Base-by-base conservation (phyloP, 805 yeast genomes). In the Suhomyces xylopsoci region DNA sequence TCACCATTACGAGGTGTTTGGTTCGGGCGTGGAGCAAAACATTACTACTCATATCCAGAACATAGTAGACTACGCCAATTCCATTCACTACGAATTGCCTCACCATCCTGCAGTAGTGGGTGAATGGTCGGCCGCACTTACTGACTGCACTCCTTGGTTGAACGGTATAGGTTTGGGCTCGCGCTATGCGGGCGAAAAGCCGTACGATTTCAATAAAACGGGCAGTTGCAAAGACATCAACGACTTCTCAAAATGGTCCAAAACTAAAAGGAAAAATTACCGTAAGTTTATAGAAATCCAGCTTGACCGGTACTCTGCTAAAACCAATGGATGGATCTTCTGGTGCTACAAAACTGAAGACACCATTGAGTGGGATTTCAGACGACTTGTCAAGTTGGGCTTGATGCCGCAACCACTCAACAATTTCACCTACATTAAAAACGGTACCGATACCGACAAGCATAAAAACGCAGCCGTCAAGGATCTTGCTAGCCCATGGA, bases 261-360 rank as follows among this genome's bases (percentile, higher is more conserved):
- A 63, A 3, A 61, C 68, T 14, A 75, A 78, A 46, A 78, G 69
- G 52, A 60, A 57, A 3, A 66, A 80, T 42, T 79, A 81, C 8
- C 71, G 89, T 52, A 78, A 74, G 60, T 79, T 78, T 56, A 73
- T 85, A 38, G 89, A 85, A 61, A 81, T 80, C 41, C 90, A 86
- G 61, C 62, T 85, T 50, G 81, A 82, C 47, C 73, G 81, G 26
- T 85, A 76, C 62, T 70, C 70, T 19, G 58, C 70, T 50, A 54
- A 63, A 46, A 71, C 77, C 34, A 69, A 70, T 9, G 90, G 90
- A 0, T 85, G 85, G 81, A 79, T 85, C 38, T 85, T 84, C 60
- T 86, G 90, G 91, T 82, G 83, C 59, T 85, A 78, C 71, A 85
- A 84, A 63, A 84, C 89, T 0, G 91, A 86, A 61, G 64, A 69